A percentile compares a stretch with the other conserved stretches of the same genome.
These are phyloP conservation scores for Streptanthus diversifolius DNA, from an alignment of 345 rosid genomes.

Conservation along the genomic window DNA sequence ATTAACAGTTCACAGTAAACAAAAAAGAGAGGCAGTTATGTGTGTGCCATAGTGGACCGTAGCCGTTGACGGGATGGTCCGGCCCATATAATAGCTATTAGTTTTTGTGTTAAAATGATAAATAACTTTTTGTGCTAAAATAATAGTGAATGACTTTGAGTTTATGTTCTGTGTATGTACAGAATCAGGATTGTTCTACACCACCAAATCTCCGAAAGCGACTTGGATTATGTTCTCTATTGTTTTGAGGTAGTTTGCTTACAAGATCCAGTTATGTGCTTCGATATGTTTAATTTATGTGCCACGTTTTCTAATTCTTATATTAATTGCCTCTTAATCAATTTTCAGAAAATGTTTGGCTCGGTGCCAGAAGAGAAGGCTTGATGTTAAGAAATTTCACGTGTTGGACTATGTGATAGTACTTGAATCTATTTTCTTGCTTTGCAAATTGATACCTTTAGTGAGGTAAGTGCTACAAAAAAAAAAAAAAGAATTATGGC, in stretches of 20 bases:
- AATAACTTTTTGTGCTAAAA: neutral
- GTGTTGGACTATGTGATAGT: constrained; percentile 1
- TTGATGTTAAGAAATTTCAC: neutral
- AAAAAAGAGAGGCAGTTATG: too few species aligned
- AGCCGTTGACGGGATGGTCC: neutral
- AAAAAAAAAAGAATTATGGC: too few species aligned
- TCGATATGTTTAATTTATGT: neutral
- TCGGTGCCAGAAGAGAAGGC: constrained; percentile 5
- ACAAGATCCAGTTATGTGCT: neutral
- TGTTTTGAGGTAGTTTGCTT: constrained; percentile 55
- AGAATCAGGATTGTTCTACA: constrained; percentile 80
- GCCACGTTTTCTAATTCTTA: neutral
- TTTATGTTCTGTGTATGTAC: constrained; percentile 17
- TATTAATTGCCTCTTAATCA: neutral
- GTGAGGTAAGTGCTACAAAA: neutral
- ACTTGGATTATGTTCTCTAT: constrained; percentile 62
- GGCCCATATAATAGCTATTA: neutral
- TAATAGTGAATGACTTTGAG: neutral
- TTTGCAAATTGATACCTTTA: neutral
- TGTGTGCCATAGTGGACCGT: neutral
- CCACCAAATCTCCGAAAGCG: constrained; percentile 74
- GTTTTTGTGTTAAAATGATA: neutral
- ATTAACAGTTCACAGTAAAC: too few species aligned
- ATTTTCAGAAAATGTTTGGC: constrained; percentile 19
- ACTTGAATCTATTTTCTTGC: neutral